Conservation (phyloP, 495 filamentous ascomycete species). For the Daldinia concentrica region DNA sequence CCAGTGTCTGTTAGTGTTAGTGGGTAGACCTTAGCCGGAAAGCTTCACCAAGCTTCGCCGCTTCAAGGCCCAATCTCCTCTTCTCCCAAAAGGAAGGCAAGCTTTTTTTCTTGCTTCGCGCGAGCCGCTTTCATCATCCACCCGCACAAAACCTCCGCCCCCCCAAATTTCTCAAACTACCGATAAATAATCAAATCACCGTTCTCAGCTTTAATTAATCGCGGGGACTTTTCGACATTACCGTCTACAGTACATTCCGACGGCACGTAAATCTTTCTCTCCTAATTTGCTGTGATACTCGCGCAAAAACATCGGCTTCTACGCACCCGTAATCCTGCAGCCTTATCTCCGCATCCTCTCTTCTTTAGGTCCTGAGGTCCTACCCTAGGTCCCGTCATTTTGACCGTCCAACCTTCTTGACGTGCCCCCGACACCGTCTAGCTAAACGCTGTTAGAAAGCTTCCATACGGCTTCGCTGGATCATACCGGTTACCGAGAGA, state of each 20-base stretch:
- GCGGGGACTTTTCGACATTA: constrained; percentile 19
- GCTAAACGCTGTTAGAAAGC: neutral
- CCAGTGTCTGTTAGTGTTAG: neutral
- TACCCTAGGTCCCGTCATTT: constrained; percentile 12
- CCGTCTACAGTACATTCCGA: constrained; percentile 15
- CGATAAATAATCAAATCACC: constrained; percentile 21
- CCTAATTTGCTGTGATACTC: constrained; percentile 9
- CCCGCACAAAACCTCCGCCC: constrained; percentile 38
- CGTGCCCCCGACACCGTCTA: constrained; percentile 22
- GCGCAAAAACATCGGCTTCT: constrained; percentile 14
- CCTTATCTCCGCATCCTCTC: constrained; percentile 42
- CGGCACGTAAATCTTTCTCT: constrained; percentile 25
- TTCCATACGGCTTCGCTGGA: constrained; percentile 6
- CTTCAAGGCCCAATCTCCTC: constrained; percentile 29
- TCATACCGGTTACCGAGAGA: constrained; percentile 1
- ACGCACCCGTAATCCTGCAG: constrained; percentile 24
- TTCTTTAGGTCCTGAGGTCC: neutral
- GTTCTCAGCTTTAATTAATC: constrained; percentile 38
- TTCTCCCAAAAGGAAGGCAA: constrained; percentile 25
- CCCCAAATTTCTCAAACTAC: constrained; percentile 34
- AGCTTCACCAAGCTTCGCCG: constrained; percentile 41
- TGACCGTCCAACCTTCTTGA: constrained; percentile 20
- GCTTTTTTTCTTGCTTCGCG: constrained; percentile 33
- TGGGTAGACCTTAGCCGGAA: constrained; percentile 17
- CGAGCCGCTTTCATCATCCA: constrained; percentile 50